phyloP scores from a whole-genome alignment of 441 rosid genomes.

The Pelargonium myrrhifolium region DNA sequence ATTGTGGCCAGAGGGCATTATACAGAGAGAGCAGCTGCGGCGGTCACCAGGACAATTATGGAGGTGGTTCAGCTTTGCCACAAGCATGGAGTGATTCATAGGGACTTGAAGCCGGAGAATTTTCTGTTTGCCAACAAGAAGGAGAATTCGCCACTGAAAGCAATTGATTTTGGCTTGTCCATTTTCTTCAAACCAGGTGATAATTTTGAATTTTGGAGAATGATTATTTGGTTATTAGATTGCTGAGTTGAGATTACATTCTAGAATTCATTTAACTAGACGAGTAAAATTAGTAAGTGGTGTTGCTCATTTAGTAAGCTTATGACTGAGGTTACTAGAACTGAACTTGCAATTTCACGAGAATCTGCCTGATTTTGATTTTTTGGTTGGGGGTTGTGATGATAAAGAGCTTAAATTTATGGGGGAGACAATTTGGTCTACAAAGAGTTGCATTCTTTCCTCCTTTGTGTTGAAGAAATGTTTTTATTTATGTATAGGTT shows the following conservation, averaged over 20 bases:
- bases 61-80: slow-evolving; percentile 97
- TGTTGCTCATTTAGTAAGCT: background rate
- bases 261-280: background rate
- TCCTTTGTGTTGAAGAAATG: no score
- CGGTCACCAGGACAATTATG: slow-evolving; percentile 80
- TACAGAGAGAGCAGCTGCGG: slow-evolving; percentile 94
- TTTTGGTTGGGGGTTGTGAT: no score
- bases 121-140: slow-evolving; percentile 93
- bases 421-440: no score
- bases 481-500: background rate
- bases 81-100: slow-evolving; percentile 89
- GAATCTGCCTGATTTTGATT: no score
- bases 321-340: background rate
- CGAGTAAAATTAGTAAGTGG: background rate
- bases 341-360: background rate
- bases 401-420: no score
- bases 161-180: slow-evolving; percentile 95
- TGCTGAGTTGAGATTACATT: background rate
- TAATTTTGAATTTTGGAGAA: slow-evolving; percentile 3
- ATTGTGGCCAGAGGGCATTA: slow-evolving; percentile 98
- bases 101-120: slow-evolving; percentile 98
- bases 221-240: background rate
- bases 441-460: no score
- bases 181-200: slow-evolving; percentile 97
- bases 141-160: slow-evolving; percentile 93